Percentiles rank a stretch among this genome's conserved stretches.
Conservation (phyloP, 768 basidiomycete species). For the Tylopilus balloui region DNA sequence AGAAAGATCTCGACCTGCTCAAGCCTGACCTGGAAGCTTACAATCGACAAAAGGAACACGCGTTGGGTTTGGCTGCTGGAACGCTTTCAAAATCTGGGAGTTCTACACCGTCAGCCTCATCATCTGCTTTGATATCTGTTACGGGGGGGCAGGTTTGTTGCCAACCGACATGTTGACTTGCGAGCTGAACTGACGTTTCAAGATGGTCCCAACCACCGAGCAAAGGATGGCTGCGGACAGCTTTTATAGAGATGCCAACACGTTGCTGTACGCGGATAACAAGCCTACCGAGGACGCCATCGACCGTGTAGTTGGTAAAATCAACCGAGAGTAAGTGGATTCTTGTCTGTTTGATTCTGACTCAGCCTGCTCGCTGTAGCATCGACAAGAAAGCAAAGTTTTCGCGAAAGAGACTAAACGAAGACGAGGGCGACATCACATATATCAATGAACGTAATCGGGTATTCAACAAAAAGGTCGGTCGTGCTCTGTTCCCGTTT, state of each 20-base stretch:
- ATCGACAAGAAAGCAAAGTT: slow-evolving; percentile 89
- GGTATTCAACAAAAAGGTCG: slow-evolving; percentile 96
- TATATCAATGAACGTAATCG: slow-evolving; percentile 99
- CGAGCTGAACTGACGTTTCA: slow-evolving; percentile 8
- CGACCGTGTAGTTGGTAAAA: slow-evolving; percentile 84
- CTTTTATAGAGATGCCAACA: slow-evolving; percentile 92
- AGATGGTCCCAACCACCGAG: slow-evolving; percentile 52
- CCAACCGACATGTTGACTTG: slow-evolving; percentile 5
- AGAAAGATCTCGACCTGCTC: slow-evolving; percentile 84
- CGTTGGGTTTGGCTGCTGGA: slow-evolving; percentile 70
- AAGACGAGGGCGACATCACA: slow-evolving; percentile 93
- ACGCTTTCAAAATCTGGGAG: slow-evolving; percentile 45
- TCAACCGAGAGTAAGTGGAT: slow-evolving; percentile 82
- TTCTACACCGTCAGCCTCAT: slow-evolving; percentile 26
- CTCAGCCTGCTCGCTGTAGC: slow-evolving; percentile 36
- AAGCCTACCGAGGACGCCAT: slow-evolving; percentile 95
- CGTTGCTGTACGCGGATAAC: slow-evolving; percentile 88
- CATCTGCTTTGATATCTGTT: slow-evolving; percentile 41
- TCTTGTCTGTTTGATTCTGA: background rate
- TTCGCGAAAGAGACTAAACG: slow-evolving; percentile 84
- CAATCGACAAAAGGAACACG: slow-evolving; percentile 84
- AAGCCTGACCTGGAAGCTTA: slow-evolving; percentile 87
- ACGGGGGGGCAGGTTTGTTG: slow-evolving; percentile 38
- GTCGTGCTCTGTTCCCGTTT: background rate
- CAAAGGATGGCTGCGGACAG: slow-evolving; percentile 72